Conservation (phyloP, 2,329 filamentous ascomycete species). For the Clonostachys sp. region DNA sequence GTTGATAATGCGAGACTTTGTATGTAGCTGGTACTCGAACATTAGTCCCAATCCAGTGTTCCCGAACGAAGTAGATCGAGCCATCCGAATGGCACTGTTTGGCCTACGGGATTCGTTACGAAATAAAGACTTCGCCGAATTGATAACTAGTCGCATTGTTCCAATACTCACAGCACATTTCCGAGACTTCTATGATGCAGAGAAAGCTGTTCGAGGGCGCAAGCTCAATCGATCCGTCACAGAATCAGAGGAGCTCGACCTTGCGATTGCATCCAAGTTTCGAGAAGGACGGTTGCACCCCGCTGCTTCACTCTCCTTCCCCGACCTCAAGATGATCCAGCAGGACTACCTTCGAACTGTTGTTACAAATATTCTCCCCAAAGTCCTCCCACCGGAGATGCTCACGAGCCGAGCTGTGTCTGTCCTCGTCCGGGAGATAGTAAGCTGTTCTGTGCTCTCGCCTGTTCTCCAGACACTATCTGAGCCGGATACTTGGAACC, state of each 20-base stretch:
- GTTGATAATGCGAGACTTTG: slow-evolving; percentile 76
- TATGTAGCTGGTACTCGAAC: slow-evolving; percentile 80
- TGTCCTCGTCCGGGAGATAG: slow-evolving; percentile 79
- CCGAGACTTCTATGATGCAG: slow-evolving; percentile 85
- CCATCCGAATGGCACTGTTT: slow-evolving; percentile 67
- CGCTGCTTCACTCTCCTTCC: slow-evolving; percentile 76
- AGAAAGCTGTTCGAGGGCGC: slow-evolving; percentile 78
- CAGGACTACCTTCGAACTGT: slow-evolving; percentile 82
- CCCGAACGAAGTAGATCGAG: slow-evolving; percentile 78
- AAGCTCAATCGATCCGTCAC: slow-evolving; percentile 87
- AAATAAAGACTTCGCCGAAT: slow-evolving; percentile 76
- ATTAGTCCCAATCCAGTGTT: slow-evolving; percentile 82
- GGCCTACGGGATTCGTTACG: slow-evolving; percentile 69
- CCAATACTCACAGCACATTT: slow-evolving; percentile 87
- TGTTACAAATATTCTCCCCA: slow-evolving; percentile 67
- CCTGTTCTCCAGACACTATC: slow-evolving; percentile 76
- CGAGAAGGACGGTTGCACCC: slow-evolving; percentile 83
- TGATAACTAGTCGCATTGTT: slow-evolving; percentile 75
- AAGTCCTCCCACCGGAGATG: slow-evolving; percentile 68
- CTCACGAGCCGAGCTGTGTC: slow-evolving; percentile 76
- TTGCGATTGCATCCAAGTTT: slow-evolving; percentile 94
- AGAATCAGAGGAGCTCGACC: slow-evolving; percentile 91
- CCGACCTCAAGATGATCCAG: slow-evolving; percentile 78
- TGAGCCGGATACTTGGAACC: slow-evolving; percentile 97
- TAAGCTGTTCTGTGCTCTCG: slow-evolving; percentile 85